These are phyloP conservation scores for Euphorbia tirucalli DNA, from an alignment of 345 rosid species.

Conservation along the genomic window DNA sequence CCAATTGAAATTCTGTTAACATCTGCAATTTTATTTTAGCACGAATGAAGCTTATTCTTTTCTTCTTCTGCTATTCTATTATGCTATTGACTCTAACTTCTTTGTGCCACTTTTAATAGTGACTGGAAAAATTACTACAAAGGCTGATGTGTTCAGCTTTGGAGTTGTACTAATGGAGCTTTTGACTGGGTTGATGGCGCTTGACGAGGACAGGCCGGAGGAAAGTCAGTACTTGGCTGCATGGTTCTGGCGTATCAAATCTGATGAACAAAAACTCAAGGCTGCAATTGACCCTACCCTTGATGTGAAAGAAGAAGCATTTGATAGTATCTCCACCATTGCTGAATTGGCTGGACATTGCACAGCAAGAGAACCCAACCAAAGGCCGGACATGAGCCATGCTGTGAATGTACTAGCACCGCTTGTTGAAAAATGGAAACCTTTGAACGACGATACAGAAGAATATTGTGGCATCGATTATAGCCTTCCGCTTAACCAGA, in stretches of 20 bases:
- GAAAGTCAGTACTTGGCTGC: constrained; percentile 72
- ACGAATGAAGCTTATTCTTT: too few relatives aligned
- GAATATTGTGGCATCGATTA: constrained; percentile 73
- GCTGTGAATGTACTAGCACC: constrained; percentile 64
- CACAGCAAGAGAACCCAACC: constrained; percentile 66
- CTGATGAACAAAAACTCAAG: constrained; percentile 51
- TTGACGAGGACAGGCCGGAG: constrained; percentile 67
- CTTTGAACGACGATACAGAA: constrained; percentile 47
- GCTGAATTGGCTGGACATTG: constrained; percentile 79
- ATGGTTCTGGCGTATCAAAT: constrained; percentile 66
- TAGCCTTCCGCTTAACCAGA: constrained; percentile 71
- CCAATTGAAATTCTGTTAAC: too few relatives aligned
- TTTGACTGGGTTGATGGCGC: constrained; percentile 65
- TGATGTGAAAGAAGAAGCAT: constrained; percentile 47
- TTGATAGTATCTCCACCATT: constrained; percentile 51
- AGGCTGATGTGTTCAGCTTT: constrained; percentile 72
- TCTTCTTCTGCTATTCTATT: too few relatives aligned
- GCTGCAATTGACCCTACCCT: constrained; percentile 59
- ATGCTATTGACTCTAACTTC: neutral
- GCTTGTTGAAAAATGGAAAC: constrained; percentile 75
- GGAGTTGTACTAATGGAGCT: constrained; percentile 79
- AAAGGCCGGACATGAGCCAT: constrained; percentile 78
- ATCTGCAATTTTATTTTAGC: too few relatives aligned
- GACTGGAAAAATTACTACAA: constrained; percentile 77
- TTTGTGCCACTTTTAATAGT: constrained; percentile 31